Evolutionary conservation across 495 filamentous ascomycete genomes (phyloP).

Genomic region (Recurvomyces mirabilis): DNA sequence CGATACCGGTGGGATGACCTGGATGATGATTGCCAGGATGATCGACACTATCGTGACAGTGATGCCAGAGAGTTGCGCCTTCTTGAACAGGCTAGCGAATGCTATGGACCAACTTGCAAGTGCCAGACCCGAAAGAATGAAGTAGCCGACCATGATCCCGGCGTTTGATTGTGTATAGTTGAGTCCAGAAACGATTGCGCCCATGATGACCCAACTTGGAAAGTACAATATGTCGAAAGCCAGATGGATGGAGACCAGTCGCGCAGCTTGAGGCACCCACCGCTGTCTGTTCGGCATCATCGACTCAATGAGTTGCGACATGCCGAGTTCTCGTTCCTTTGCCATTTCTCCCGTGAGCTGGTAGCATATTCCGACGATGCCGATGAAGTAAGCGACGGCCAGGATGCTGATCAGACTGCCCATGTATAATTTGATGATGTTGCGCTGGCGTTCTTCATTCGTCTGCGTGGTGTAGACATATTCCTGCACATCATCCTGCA

Average conservation of each 20-base stretch:
- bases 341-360: constrained; percentile 35
- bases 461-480: constrained; percentile 64
- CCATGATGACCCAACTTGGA: constrained; percentile 35
- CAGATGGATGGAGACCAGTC: constrained; percentile 29
- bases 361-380: constrained; percentile 67
- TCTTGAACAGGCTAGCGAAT: constrained; percentile 35
- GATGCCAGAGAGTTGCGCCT: constrained; percentile 39
- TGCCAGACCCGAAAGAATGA: constrained; percentile 32
- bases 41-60: constrained; percentile 33
- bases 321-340: constrained; percentile 31
- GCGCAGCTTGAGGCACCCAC: constrained; percentile 31
- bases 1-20: constrained; percentile 30
- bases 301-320: constrained; percentile 33
- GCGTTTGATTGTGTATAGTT: constrained; percentile 32
- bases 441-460: constrained; percentile 46
- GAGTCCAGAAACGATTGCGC: constrained; percentile 28
- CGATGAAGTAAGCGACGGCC: constrained; percentile 61
- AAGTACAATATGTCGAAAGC: constrained; percentile 38
- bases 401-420: constrained; percentile 54
- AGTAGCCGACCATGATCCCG: constrained; percentile 33
- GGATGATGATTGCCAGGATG: constrained; percentile 35
- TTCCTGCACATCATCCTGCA: constrained; percentile 38
- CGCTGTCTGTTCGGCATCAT: constrained; percentile 32
- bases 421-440: constrained; percentile 57
- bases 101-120: constrained; percentile 35